Evolutionary conservation across 1,284 basidiomycete species (phyloP), one percentile per base, ranked within the genome.

Genomic region (Sphagnurus paluster): DNA sequence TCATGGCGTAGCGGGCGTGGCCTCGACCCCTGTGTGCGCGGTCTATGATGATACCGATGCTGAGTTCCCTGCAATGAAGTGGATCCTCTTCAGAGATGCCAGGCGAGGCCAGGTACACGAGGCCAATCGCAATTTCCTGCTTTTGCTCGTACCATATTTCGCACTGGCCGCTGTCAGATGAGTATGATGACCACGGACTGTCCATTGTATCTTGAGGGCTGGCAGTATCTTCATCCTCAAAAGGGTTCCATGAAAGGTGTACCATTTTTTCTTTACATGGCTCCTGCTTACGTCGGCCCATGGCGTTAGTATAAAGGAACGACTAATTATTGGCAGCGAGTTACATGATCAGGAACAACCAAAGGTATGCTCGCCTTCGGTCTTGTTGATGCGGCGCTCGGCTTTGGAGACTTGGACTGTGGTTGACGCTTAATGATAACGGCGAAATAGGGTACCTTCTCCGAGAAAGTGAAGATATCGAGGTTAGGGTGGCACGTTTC

Each of bases 31-130:
- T 70, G 50, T 68, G 56, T 13, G 53, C 42, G 1, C 66, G 53
- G 10, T 62, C 49, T 32, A 84, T 54, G 50, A 76, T 66, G 52
- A 84, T 59, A 17, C 81, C 80, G 28, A 84, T 62, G 56, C 72
- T 76, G 11, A 74, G 68, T 54, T 83, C 76, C 8, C 70, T 66
- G 1, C 68, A 60, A 23, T 69, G 56, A 13, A 52, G 42, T 5
- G 55, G 52, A 37, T 58, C 37, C 32, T 56, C 58, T 23, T 33
- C 16, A n/a, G 33, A 50, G 21, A 11, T 46, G 39, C n/a, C 59
- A 56, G 13, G 67, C 58, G 6, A 57, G 42, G 64, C 58, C n/a
- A 79, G 57, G 54, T 79, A 81, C 28, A 78, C 55, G 39, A 80
- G 46, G 1, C 79, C 79, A 14, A 71, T 56, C 2, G 61, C 28